Conservation (phyloP, 345 rosid genomes). For the Salix arbutifolia region DNA sequence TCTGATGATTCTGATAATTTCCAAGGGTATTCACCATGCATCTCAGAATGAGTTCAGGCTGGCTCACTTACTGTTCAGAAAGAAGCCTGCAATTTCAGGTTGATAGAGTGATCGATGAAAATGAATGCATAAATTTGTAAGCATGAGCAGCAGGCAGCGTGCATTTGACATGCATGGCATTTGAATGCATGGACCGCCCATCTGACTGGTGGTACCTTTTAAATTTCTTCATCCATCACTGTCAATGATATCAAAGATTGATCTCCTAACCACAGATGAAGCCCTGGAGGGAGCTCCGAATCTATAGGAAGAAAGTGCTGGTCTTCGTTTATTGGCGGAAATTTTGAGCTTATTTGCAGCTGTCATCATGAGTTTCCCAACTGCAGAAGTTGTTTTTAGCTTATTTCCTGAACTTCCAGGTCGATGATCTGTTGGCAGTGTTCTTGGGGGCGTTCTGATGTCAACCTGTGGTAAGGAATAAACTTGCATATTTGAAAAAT, state of each 20-base stretch:
- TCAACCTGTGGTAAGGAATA: conserved; percentile 11
- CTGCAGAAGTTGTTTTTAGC: conserved; percentile 3
- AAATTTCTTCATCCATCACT: conserved; percentile 26
- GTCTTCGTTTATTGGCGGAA: conserved; percentile 19
- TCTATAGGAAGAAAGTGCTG: conserved; percentile 24
- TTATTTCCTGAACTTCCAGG: conserved; percentile 12
- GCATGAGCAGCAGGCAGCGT: no score
- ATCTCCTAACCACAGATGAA: conserved; percentile 16
- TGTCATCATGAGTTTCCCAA: conserved; percentile 41
- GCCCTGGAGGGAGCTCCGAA: conserved; percentile 9
- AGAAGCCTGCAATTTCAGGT: no score
- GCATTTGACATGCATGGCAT: no score
- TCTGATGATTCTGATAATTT: no score
- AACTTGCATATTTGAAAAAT: neutral
- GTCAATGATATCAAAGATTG: conserved; percentile 44
- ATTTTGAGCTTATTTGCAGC: conserved; percentile 35
- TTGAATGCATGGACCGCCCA: no score
- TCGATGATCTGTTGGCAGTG: neutral
- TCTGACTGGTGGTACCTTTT: no score
- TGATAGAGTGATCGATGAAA: no score
- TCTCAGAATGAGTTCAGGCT: no score
- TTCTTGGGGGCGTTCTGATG: conserved; percentile 24
- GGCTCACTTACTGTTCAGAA: no score
- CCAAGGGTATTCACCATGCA: no score
- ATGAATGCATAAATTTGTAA: no score